Conservation (phyloP, 345 rosid species). For the Hibiscus syriacus region DNA sequence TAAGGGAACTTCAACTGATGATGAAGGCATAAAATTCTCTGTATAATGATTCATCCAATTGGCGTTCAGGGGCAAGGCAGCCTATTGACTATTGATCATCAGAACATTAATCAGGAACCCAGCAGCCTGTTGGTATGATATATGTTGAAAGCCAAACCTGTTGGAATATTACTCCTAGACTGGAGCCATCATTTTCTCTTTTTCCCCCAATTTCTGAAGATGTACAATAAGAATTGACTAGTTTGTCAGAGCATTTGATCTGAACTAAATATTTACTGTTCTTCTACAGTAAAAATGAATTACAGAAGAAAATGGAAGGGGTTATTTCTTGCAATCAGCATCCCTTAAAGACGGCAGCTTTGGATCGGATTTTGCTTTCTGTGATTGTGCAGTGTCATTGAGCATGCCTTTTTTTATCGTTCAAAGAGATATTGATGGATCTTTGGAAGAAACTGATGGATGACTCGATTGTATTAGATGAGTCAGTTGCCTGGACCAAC, state of each 20-base stretch:
- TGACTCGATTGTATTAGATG: slow-evolving; percentile 60
- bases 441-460: slow-evolving; percentile 16
- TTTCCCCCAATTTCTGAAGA: too few species aligned
- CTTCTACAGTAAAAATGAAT: not conserved
- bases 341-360: too few species aligned
- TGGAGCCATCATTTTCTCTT: too few species aligned
- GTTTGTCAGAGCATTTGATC: not conserved
- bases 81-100: not conserved
- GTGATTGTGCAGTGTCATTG: too few species aligned
- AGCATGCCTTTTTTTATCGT: too few species aligned
- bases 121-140: not conserved
- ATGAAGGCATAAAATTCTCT: slow-evolving; percentile 89
- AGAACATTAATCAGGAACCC: not conserved
- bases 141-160: not conserved
- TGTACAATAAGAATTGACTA: too few species aligned
- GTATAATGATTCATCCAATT: slow-evolving; percentile 22
- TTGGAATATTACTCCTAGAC: not conserved
- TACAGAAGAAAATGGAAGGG: not conserved
- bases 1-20: slow-evolving; percentile 85
- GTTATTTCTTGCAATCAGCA: not conserved
- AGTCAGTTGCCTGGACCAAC: slow-evolving; percentile 60
- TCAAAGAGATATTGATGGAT: too few species aligned
- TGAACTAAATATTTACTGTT: not conserved
- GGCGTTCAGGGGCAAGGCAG: not conserved
- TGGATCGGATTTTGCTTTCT: too few species aligned